Conservation (phyloP, 2,329 filamentous ascomycete species). For the Didymella segeticola region DNA sequence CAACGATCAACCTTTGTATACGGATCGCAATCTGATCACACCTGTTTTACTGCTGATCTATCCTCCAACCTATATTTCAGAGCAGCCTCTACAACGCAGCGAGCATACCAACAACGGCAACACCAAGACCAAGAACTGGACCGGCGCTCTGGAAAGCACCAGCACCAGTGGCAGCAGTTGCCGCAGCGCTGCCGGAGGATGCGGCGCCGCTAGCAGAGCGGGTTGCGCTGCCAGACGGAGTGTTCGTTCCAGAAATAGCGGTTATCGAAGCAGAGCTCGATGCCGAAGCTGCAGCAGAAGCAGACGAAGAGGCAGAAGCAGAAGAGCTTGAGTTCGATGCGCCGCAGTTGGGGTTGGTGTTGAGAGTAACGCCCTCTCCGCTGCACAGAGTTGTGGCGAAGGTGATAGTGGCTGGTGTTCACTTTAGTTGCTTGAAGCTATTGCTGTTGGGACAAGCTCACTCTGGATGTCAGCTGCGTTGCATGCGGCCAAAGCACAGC, state of each 20-base stretch:
- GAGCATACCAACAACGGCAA: conserved; percentile 37
- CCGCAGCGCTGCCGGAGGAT: conserved; percentile 9
- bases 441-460: conserved; percentile 15
- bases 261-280: conserved; percentile 10
- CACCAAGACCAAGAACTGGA: conserved; percentile 32
- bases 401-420: conserved; percentile 47
- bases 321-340: conserved; percentile 20
- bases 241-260: conserved; percentile 5
- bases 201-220: conserved; percentile 11
- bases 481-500: conserved; percentile 52
- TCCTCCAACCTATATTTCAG: background rate
- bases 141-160: conserved; percentile 33
- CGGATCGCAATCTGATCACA: no score
- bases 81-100: conserved; percentile 32
- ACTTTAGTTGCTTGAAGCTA: conserved; percentile 4
- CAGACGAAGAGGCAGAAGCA: conserved; percentile 13
- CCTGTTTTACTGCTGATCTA: background rate
- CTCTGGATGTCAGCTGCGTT: conserved; percentile 40
- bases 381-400: conserved; percentile 53
- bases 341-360: conserved; percentile 48
- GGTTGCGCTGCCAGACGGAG: conserved; percentile 14
- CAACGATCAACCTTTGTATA: no score
- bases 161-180: conserved; percentile 24
- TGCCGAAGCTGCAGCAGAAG: background rate
- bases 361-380: conserved; percentile 48